Evolutionary conservation across 495 filamentous ascomycete species (phyloP), one percentile per base, ranked within the genome.

Genomic region (Alectoria sarmentosa): DNA sequence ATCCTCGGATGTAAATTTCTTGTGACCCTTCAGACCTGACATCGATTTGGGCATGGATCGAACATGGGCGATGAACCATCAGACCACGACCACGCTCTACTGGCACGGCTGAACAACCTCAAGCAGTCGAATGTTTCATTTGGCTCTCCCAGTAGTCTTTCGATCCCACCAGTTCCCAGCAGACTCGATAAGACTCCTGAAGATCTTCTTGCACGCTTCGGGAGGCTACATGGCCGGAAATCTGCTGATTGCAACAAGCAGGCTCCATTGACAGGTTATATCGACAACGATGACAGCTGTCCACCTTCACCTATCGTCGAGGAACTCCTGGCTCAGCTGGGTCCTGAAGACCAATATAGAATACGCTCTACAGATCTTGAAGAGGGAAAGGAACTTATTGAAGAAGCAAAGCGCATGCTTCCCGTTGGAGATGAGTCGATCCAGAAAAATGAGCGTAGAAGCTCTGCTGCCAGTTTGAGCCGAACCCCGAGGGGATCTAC

Each of bases 41-140:
- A 4, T 32, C 32, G 5, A 21, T 21, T 36, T 23, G 39, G 32
- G 32, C 2, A 58, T 64, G 55, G 62, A 54, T 39, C 32, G 19
- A 32, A 60, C n/a, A 72, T 69, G 70, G 58, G 48, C 32, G 42
- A 65, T 68, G 62, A 64, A 36, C 72, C 69, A 21, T 69, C 69
- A 34, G 63, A 52, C 28, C 65, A 70, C 28, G 75, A 77, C 46
- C 62, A 73, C 41, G 52, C 72, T 58, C 70, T 78, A 32, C 65
- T 78, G 17, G 65, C 69, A 30, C 70, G 76, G 23, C 62, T 78
- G 44, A 78, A 78, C 60, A 75, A 76, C 4, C 70, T 78, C 37
- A 75, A 73, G 59, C 69, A 70, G 54, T 76, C 76, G n/a, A 72
- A 28, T 36, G 70, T 76, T 11, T 59, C 63, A 23, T 44, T 68